phyloP scores from a whole-genome alignment of 108 stramenopile species.

The Epipyxis sp. region DNA sequence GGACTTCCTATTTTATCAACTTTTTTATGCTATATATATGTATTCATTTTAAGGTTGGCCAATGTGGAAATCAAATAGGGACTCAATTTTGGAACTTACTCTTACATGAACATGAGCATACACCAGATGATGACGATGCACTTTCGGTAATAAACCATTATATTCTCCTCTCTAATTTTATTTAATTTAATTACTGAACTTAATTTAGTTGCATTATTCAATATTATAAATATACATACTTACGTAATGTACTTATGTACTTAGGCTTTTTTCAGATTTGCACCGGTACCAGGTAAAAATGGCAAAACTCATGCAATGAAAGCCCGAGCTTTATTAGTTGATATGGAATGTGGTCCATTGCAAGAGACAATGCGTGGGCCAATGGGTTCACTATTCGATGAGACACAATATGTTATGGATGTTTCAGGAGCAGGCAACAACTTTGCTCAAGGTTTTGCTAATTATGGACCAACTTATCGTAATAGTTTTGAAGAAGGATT shows the following conservation, averaged over 20 bases:
- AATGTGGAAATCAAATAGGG: conserved; percentile 66
- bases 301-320: conserved; percentile 26
- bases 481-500: conserved; percentile 49
- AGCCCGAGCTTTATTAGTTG: conserved; percentile 57
- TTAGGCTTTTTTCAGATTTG: conserved; percentile 16
- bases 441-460: conserved; percentile 59
- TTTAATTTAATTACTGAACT: no score
- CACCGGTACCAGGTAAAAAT: background rate
- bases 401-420: conserved; percentile 49
- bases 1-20: no score
- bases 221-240: no score
- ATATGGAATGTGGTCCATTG: conserved; percentile 66
- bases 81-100: conserved; percentile 53
- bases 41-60: conserved; percentile 63
- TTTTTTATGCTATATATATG: no score
- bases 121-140: conserved; percentile 28
- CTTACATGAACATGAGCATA: conserved; percentile 49
- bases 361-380: conserved; percentile 51
- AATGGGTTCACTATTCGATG: conserved; percentile 55
- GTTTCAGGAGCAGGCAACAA: conserved; percentile 65
- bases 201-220: no score
- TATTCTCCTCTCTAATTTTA: background rate
- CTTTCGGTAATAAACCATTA: no score
- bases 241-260: no score
- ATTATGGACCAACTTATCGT: conserved; percentile 55